These are phyloP conservation scores for Fusarium caatingaense DNA, from an alignment of 2,329 filamentous ascomycete genomes.

Conservation along the genomic window DNA sequence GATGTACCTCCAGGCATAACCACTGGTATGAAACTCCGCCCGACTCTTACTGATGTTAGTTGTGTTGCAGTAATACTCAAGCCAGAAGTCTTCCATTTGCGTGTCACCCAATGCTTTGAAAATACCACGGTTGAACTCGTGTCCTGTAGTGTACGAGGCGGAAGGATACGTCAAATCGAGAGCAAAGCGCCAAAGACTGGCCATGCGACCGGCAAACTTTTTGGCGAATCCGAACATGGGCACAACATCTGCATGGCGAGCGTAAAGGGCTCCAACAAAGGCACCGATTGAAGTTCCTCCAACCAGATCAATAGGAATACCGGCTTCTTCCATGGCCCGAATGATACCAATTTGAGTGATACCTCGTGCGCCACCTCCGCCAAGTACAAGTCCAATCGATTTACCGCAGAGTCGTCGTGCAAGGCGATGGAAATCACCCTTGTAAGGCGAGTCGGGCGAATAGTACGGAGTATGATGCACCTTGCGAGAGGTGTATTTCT, in stretches of 20 bases:
- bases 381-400: slow-evolving; percentile 92
- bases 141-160: slow-evolving; percentile 95
- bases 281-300: slow-evolving; percentile 96
- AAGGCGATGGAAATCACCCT: slow-evolving; percentile 95
- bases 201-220: slow-evolving; percentile 98
- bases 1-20: slow-evolving; percentile 97
- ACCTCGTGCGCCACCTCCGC: slow-evolving; percentile 91
- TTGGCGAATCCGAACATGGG: slow-evolving; percentile 97
- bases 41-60: slow-evolving; percentile 97
- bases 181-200: slow-evolving; percentile 98
- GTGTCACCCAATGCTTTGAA: slow-evolving; percentile 98
- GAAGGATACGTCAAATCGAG: slow-evolving; percentile 96
- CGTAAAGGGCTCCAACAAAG: slow-evolving; percentile 95
- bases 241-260: slow-evolving; percentile 94
- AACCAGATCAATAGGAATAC: slow-evolving; percentile 94
- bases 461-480: slow-evolving; percentile 91
- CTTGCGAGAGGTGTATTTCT: slow-evolving; percentile 95
- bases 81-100: slow-evolving; percentile 99
- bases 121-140: slow-evolving; percentile 98
- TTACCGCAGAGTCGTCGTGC: slow-evolving; percentile 92
- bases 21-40: slow-evolving; percentile 91
- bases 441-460: slow-evolving; percentile 90
- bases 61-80: slow-evolving; percentile 99
- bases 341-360: slow-evolving; percentile 96
- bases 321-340: slow-evolving; percentile 92